Base-by-base conservation (phyloP, 768 basidiomycete species). In the Termitomyces sp. region DNA sequence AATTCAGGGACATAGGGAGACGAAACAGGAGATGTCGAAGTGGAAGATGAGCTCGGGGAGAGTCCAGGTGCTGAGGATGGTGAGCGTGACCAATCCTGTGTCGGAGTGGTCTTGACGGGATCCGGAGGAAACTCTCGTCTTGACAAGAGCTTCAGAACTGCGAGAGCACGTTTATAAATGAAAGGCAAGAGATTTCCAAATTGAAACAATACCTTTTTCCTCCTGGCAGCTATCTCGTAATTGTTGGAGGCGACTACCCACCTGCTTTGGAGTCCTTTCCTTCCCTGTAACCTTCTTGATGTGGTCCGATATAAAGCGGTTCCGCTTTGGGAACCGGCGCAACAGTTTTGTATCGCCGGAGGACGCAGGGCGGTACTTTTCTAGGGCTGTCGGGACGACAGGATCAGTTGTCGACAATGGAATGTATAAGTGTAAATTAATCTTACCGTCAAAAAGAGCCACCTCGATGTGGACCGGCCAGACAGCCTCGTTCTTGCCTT, bases 221-320 rank as follows among this genome's bases (percentile, higher is more conserved):
- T 85, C 84, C 47, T 75, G 73, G 63, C 80, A 76, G 4, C 83
- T 84, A 65, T 88, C 85, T 60, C 84, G 73, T 47, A 88, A 73
- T 63, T 87, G 86, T 64, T 88, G 86, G 44, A 88, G 73, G 46
- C 86, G 80, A 65, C 83, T 85, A 35, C 86, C 85, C 51, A 88
- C 85, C 68, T 87, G 86, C 68, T 87, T 87, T 22, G 86, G 73
- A 14, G 86, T 84, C 63, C 86, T 75, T 26, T 71, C 70, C 62
- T 78, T 76, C 7, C 84, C 82, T 3, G 86, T 87, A 22, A 69
- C 70, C 20, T 72, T 68, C 65, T 77, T 77, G 66, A 88, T 86
- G 68, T 84, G 79, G 58, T 86, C 77, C 48, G 86, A 81, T 62
- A 87, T 84, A 69, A 78, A 85, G 42, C 80, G 79, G 71, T 88